These are phyloP conservation scores for Exophiala sp. DNA, from an alignment of 2,329 filamentous ascomycete species.

Conservation along the genomic window DNA sequence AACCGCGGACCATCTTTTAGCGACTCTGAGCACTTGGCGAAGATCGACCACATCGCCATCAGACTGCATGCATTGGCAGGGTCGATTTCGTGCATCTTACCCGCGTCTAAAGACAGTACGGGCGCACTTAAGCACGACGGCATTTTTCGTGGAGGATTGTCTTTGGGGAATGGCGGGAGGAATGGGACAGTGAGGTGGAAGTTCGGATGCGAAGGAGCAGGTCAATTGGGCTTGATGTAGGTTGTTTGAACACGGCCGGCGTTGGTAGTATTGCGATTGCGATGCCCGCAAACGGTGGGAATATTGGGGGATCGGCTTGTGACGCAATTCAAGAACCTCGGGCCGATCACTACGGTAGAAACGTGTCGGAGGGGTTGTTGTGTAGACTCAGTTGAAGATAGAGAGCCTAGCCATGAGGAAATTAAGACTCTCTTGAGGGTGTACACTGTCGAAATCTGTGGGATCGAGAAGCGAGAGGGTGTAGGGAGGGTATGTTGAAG, in stretches of 20 bases:
- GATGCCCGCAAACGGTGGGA: conserved; percentile 13
- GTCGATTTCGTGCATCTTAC: conserved; percentile 90
- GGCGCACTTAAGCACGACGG: conserved; percentile 75
- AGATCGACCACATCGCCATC: conserved; percentile 96
- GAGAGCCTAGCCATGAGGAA: conserved; percentile 4
- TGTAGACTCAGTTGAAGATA: conserved; percentile 2
- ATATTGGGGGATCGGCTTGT: conserved; percentile 18
- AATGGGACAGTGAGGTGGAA: background rate
- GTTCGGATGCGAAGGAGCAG: conserved; percentile 2
- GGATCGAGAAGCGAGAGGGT: conserved; percentile 6
- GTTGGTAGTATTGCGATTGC: background rate
- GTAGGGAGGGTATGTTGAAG: conserved; percentile 8
- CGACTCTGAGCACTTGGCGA: conserved; percentile 88
- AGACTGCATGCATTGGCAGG: conserved; percentile 87
- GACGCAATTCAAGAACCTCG: conserved; percentile 22
- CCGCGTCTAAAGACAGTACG: conserved; percentile 84
- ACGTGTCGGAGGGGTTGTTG: conserved; percentile 1
- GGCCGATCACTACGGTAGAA: conserved; percentile 14
- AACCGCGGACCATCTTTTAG: conserved; percentile 86
- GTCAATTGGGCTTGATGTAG: conserved; percentile 1
- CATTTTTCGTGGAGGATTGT: conserved; percentile 53
- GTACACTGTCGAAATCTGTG: conserved; percentile 4
- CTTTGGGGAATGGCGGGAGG: background rate
- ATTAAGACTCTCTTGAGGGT: conserved; percentile 1
- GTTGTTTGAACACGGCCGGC: background rate